Evolutionary conservation across 345 rosid genomes (phyloP), one percentile per base, ranked within the genome.

Genomic region (Hypericum androsaemum): DNA sequence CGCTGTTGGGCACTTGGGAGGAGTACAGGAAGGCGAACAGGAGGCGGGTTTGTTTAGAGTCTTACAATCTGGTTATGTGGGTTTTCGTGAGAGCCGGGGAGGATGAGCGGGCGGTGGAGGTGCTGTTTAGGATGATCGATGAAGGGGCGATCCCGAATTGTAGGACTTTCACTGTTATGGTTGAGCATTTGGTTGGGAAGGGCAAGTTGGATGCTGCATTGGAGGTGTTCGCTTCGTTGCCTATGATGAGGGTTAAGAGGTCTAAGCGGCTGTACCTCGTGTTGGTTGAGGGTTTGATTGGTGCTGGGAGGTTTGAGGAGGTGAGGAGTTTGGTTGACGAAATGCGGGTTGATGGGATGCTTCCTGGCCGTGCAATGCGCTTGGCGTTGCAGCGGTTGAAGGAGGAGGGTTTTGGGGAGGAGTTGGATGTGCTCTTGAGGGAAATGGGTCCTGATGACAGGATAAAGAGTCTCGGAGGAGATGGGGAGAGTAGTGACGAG

Each of bases 111-210:
- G 84, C 96, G 17, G 84, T 84, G 47, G 58, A 66, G 14, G 59
- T 67, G 12, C 84, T 90, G 46, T 66, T 61, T 46, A 35, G 49
- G 60, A 66, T 90, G 80, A 72, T 84, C 8, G 67, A 71, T 58
- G 74, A 81, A 67, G 98, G 96, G 63, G 81, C 67, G 6, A 71
- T 77, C 53, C 96, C 96, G 0, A 87, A 90, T 75, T 79, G 89
- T 5, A 82, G 98, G 65, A 90, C 89, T 12, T 90, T 75, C 22
- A 84, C 89, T 0, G 78, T 82, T 60, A 72, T 90, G 68, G 74
- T 84, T 41, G 84, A 87, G 72, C 95, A 90, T 69, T 79, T 90
- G 50, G 54, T 82, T 58, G 62, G 15, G 48, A 59, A 65, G 1
- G 80, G 80, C 57, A 74, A 71, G 65, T 63, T 84, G 74, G 86